phyloP scores from a whole-genome alignment of 1,139 yeast genomes.

The Pichia sp. region DNA sequence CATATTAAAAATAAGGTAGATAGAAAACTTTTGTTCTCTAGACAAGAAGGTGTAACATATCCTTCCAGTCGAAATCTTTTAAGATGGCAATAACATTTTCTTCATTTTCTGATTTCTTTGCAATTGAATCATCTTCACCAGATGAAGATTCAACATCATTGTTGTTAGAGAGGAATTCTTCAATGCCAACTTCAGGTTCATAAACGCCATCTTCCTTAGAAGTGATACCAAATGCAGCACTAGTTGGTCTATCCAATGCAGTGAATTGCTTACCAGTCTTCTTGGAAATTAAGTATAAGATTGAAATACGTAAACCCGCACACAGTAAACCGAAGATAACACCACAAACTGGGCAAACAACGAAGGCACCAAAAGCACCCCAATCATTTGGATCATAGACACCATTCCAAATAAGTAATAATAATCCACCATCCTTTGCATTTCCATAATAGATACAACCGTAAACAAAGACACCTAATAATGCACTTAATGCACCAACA shows the following conservation, averaged over 20 bases:
- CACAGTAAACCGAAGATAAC: conserved; percentile 49
- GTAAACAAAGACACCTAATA: conserved; percentile 71
- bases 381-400: conserved; percentile 72
- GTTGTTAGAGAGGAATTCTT: neutral
- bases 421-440: conserved; percentile 73
- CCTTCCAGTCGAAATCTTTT: conserved; percentile 13
- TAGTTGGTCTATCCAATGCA: conserved; percentile 46
- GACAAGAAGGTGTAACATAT: conserved; percentile 14
- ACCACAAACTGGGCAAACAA: conserved; percentile 83
- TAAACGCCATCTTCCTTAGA: conserved; percentile 9
- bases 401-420: conserved; percentile 71
- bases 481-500: conserved; percentile 77
- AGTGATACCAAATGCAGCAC: conserved; percentile 15
- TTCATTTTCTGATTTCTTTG: neutral
- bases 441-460: conserved; percentile 71
- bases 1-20: no score
- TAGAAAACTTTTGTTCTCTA: neutral
- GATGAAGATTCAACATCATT: conserved; percentile 1
- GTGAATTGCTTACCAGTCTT: conserved; percentile 43
- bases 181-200: conserved; percentile 6
- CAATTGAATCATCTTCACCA: conserved; percentile 2
- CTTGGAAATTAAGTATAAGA: conserved; percentile 35
- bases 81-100: conserved; percentile 13
- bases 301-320: conserved; percentile 44
- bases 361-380: conserved; percentile 94